phyloP scores from a whole-genome alignment of 306 rosid genomes.

The Vigna angularis region DNA sequence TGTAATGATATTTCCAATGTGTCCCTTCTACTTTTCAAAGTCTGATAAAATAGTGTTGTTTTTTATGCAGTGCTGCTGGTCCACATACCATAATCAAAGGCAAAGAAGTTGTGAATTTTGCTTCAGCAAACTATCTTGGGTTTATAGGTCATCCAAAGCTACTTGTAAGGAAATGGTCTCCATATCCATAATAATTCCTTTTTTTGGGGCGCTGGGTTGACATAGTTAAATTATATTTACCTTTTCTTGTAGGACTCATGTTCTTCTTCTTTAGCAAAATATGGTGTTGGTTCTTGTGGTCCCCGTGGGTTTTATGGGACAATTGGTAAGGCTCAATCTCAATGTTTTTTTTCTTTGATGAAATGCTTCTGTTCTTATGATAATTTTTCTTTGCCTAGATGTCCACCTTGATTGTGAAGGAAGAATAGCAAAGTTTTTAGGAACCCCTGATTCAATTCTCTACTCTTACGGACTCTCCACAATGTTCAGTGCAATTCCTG shows the following conservation, averaged over 20 bases:
- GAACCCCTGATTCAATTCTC: constrained; percentile 97
- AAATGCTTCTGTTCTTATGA: constrained; percentile 29
- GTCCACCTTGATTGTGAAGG: constrained; percentile 99
- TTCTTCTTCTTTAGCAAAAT: constrained; percentile 89
- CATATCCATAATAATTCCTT: constrained; percentile 15
- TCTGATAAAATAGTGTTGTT: not conserved
- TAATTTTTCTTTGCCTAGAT: constrained; percentile 59
- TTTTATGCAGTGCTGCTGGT: constrained; percentile 92
- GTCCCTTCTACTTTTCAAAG: constrained; percentile 19
- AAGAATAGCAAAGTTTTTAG: constrained; percentile 94
- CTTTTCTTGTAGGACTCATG: constrained; percentile 79
- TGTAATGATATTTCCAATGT: constrained; percentile 10
- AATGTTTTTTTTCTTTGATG: constrained; percentile 32
- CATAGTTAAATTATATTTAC: constrained; percentile 40
- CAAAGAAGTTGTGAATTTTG: constrained; percentile 92
- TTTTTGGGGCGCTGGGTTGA: constrained; percentile 13
- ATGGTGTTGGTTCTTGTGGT: constrained; percentile 99
- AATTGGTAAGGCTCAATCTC: constrained; percentile 68
- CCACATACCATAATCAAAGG: constrained; percentile 80
- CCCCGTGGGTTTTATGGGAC: constrained; percentile 99
- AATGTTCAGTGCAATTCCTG: constrained; percentile 99
- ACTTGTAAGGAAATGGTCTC: constrained; percentile 68
- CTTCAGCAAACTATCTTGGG: constrained; percentile 98
- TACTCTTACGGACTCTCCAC: constrained; percentile 96
- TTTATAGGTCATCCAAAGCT: constrained; percentile 83